Evolutionary conservation across 176 grass and related monocot genomes (phyloP).

Genomic region (Tillandsia leiboldiana): DNA sequence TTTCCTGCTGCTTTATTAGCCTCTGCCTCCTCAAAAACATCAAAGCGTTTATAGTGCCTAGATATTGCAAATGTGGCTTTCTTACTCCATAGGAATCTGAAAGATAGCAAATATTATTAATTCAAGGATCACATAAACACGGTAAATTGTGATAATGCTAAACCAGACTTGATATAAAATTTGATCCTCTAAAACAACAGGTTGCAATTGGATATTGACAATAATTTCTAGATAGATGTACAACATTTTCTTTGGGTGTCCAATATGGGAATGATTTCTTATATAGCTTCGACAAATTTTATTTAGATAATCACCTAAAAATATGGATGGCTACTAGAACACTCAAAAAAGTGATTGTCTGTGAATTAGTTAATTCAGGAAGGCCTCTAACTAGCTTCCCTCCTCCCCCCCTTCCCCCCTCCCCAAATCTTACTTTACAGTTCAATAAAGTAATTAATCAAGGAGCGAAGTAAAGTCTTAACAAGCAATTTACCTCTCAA

Average conservation of each 20-base stretch:
- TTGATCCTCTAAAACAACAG: neutral
- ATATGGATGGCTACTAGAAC: no score
- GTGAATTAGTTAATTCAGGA: constrained; percentile 51
- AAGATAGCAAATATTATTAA: constrained; percentile 17
- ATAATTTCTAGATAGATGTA: no score
- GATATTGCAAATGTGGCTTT: constrained; percentile 85
- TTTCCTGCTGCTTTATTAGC: constrained; percentile 96
- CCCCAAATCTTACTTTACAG: neutral
- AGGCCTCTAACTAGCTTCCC: neutral
- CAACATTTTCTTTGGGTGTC: no score
- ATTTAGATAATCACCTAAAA: no score
- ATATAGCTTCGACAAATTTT: no score
- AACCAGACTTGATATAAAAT: neutral
- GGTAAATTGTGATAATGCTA: neutral
- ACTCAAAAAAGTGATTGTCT: no score
- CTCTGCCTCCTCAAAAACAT: constrained; percentile 97
- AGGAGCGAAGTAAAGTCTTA: neutral
- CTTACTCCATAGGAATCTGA: constrained; percentile 96
- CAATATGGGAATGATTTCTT: no score
- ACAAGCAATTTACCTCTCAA: constrained; percentile 15
- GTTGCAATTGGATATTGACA: no score
- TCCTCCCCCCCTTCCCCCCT: neutral
- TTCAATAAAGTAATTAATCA: neutral
- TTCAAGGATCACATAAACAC: neutral
- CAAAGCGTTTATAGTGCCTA: constrained; percentile 94